Conservation (phyloP, 179 eudicot species). For the Beta corolliflora region DNA sequence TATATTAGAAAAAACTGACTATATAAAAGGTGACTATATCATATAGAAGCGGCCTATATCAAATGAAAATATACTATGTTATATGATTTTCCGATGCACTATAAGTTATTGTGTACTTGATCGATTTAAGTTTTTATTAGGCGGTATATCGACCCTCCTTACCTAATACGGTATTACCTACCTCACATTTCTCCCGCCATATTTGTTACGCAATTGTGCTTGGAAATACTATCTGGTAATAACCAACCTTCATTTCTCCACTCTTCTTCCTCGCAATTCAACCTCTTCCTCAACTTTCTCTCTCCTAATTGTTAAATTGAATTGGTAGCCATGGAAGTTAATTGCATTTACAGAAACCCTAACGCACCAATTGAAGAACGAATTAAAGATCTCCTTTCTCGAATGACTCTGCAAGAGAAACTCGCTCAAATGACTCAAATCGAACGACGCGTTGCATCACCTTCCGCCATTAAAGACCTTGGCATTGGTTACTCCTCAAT, state of each 20-base stretch:
- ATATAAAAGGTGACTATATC: too few relatives aligned
- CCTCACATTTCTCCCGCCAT: slow-evolving; percentile 19
- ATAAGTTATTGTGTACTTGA: too few relatives aligned
- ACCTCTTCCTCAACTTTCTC: not conserved
- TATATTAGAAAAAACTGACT: too few relatives aligned
- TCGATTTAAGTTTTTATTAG: too few relatives aligned
- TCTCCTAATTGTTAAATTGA: not conserved
- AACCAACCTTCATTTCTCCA: not conserved
- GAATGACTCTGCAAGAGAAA: slow-evolving; percentile 78
- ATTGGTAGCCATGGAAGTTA: slow-evolving; percentile 22
- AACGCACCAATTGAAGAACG: slow-evolving; percentile 61
- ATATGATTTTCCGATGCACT: too few relatives aligned
- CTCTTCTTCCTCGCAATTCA: not conserved
- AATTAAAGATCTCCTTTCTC: slow-evolving; percentile 69
- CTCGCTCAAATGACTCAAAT: slow-evolving; percentile 92
- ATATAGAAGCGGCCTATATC: too few relatives aligned
- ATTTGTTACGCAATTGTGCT: not conserved
- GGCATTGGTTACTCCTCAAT: not conserved
- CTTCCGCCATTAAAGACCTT: slow-evolving; percentile 46
- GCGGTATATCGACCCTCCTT: too few relatives aligned
- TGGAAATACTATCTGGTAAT: not conserved
- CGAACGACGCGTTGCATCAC: slow-evolving; percentile 64
- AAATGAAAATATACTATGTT: too few relatives aligned
- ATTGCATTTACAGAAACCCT: slow-evolving; percentile 67
- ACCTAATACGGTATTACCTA: too few relatives aligned